Conservation (phyloP, 805 yeast species). For the Metschnikowia lochheadii region DNA sequence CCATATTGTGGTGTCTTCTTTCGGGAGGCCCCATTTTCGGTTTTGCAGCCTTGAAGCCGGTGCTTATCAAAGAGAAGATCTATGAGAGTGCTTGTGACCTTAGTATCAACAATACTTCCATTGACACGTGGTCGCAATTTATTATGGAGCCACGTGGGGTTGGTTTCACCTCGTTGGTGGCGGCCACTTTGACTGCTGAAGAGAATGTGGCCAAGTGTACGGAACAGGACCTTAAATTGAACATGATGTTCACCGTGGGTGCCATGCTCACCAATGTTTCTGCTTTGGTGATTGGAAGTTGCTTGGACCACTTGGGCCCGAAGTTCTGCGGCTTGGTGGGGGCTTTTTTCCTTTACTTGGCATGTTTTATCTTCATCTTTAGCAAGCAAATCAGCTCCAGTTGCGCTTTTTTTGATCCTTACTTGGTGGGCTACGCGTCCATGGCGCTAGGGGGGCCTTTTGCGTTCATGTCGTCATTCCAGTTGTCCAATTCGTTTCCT, state of each 20-base stretch:
- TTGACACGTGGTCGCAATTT: conserved; percentile 11
- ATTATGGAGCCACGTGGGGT: conserved; percentile 11
- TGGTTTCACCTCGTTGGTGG: conserved; percentile 7
- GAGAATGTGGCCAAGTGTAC: conserved; percentile 42
- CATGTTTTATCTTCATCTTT: conserved; percentile 44
- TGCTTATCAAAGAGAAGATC: conserved; percentile 45
- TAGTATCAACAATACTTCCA: conserved; percentile 12
- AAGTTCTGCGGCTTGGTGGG: conserved; percentile 51
- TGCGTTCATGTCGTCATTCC: conserved; percentile 52
- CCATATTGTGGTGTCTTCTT: conserved; percentile 51
- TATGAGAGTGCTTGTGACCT: conserved; percentile 40
- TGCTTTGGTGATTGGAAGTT: conserved; percentile 48
- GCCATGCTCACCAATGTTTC: conserved; percentile 55
- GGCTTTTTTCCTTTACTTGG: conserved; percentile 42
- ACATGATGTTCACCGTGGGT: conserved; percentile 56
- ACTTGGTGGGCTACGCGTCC: conserved; percentile 46
- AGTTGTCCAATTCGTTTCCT: conserved; percentile 55
- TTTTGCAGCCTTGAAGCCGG: conserved; percentile 56
- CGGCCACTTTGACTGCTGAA: conserved; percentile 14
- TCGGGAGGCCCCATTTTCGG: conserved; percentile 60
- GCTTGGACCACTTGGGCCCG: conserved; percentile 50
- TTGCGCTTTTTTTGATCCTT: conserved; percentile 41
- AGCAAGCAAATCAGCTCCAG: conserved; percentile 24
- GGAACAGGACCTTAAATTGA: conserved; percentile 50
- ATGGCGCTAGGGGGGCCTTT: conserved; percentile 61